Percentiles rank a stretch among this genome's conserved stretches.
These are phyloP conservation scores for Sclerotinia trifoliorum DNA, from an alignment of 2,329 filamentous ascomycete genomes.

Conservation along the genomic window DNA sequence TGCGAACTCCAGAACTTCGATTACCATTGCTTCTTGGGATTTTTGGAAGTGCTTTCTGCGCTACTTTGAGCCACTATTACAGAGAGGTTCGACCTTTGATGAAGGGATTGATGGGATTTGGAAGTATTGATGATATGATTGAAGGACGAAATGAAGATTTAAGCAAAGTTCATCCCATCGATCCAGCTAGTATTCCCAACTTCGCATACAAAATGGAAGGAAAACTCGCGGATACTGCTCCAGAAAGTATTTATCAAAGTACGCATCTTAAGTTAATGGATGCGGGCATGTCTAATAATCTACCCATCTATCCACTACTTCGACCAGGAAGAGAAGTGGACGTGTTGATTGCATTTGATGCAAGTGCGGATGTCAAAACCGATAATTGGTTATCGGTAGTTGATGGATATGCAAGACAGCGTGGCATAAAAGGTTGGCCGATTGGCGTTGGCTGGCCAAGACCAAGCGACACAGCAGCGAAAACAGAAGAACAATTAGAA, in stretches of 20 bases:
- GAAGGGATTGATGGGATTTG: slow-evolving; percentile 70
- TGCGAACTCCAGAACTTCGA: slow-evolving; percentile 77
- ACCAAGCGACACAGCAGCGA: slow-evolving; percentile 53
- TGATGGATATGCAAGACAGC: slow-evolving; percentile 87
- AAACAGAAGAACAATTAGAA: slow-evolving; percentile 64
- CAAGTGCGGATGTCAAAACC: slow-evolving; percentile 82
- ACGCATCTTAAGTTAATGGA: slow-evolving; percentile 87
- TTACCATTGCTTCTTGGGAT: slow-evolving; percentile 85
- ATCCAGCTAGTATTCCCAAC: slow-evolving; percentile 88
- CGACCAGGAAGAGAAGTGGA: slow-evolving; percentile 87
- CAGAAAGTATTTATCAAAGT: slow-evolving; percentile 68
- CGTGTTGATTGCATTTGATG: slow-evolving; percentile 88
- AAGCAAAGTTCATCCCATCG: slow-evolving; percentile 89
- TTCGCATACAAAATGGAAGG: slow-evolving; percentile 80
- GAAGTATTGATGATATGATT: slow-evolving; percentile 76
- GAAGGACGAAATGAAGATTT: slow-evolving; percentile 79
- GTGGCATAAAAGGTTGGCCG: slow-evolving; percentile 92
- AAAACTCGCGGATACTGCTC: slow-evolving; percentile 71
- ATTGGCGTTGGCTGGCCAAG: slow-evolving; percentile 92
- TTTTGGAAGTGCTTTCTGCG: slow-evolving; percentile 97
- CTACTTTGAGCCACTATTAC: slow-evolving; percentile 94
- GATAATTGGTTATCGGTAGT: slow-evolving; percentile 96
- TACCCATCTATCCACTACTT: slow-evolving; percentile 92
- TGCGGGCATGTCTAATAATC: slow-evolving; percentile 97
- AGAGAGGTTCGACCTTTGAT: slow-evolving; percentile 85